Base-by-base conservation (phyloP, 768 basidiomycete genomes). In the Russula compacta region DNA sequence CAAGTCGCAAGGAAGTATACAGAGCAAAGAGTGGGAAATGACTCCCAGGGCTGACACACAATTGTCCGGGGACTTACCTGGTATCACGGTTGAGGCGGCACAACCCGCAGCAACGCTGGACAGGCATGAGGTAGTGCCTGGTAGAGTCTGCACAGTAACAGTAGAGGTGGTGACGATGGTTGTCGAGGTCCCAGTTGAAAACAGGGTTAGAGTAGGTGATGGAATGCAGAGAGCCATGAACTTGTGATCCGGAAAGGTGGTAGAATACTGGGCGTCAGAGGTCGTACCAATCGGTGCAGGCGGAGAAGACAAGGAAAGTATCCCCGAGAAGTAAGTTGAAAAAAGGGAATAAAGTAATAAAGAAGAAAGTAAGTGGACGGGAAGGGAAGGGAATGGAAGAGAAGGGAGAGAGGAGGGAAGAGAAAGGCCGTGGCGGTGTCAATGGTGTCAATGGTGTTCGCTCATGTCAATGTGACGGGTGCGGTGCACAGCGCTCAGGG, bases 151-250 rank as follows among this genome's bases (percentile, higher is more conserved):
- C n/a, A 59, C 43, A 19, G 48, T n/a, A 15, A 35, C 24, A n/a
- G 66, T 56, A 48, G 48, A 56, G 2, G 60, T 58, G 29, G 60
- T 61, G 43, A 59, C n/a, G 24, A 62, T 14, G 7, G 35, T 56
- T 2, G 66, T 59, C 38, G 64, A 66, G 15, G 36, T 65, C 24
- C 49, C 24, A 15, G 64, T 66, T 39, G 51, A 14, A 35, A 54
- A 66, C n/a, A 57, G 44, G 24, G 66, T 66, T 36, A 61, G 40
- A 36, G 60, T 65, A 24, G 66, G 55, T 32, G 40, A 46, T 3
- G 53, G 46, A 33, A 19, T 43, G 50, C 66, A 66, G 32, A 1
- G 14, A 42, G 59, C 59, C 66, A 66, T 66, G 35, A 53, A 14
- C 15, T 21, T n/a, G 40, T 44, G 47, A 53, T 59, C 19, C 17